Evolutionary conservation across 73 alveolate species (phyloP).

Genomic region (Paramecium sonneborni): DNA sequence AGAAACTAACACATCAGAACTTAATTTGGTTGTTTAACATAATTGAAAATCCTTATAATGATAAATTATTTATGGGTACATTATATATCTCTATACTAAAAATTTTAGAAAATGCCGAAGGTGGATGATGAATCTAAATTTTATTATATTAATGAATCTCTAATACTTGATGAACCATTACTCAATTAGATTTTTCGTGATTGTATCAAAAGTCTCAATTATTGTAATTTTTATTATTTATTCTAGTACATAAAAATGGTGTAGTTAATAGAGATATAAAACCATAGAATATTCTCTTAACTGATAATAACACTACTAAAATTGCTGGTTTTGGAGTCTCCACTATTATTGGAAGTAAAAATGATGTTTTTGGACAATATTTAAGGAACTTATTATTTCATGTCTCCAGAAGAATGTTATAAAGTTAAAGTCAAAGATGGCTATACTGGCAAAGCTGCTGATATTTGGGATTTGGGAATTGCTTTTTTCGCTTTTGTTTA

Average conservation of each 20-base stretch:
- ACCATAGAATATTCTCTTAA: conserved; percentile 94
- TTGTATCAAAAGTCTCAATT: conserved; percentile 77
- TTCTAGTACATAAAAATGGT: conserved; percentile 85
- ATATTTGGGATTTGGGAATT: conserved; percentile 97
- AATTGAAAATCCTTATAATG: conserved; percentile 94
- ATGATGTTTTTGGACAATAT: conserved; percentile 84
- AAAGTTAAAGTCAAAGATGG: conserved; percentile 59
- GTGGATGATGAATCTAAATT: conserved; percentile 84
- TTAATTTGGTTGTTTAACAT: conserved; percentile 85
- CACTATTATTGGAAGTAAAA: conserved; percentile 67
- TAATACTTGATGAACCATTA: conserved; percentile 69
- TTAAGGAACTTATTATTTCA: conserved; percentile 92
- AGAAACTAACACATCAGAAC: conserved; percentile 89
- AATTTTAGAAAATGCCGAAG: conserved; percentile 87
- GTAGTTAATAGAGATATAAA: conserved; percentile 95
- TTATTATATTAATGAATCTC: conserved; percentile 60
- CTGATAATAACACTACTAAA: conserved; percentile 79
- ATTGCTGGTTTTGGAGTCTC: conserved; percentile 95
- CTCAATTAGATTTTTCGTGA: conserved; percentile 77
- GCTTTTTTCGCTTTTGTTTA: conserved; percentile 87
- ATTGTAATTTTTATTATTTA: conserved; percentile 6
- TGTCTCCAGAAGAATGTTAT: conserved; percentile 96
- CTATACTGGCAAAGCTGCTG: conserved; percentile 94
- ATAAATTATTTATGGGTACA: conserved; percentile 87
- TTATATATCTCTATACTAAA: background rate